phyloP scores from a whole-genome alignment of 2,329 filamentous ascomycete species.

The Aspergillus latus region DNA sequence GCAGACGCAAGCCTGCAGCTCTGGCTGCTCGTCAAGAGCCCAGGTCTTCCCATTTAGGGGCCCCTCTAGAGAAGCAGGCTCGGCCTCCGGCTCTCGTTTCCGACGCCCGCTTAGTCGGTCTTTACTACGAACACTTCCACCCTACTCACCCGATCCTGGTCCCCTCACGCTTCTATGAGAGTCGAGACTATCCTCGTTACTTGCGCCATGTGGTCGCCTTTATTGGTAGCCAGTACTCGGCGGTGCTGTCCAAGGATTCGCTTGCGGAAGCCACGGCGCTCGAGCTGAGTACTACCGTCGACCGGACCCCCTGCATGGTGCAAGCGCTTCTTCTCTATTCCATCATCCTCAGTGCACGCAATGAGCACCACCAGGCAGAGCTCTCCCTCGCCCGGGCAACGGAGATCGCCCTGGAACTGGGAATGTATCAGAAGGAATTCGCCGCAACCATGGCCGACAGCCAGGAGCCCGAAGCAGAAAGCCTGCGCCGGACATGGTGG shows the following conservation, averaged over 20 bases:
- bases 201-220: conserved; percentile 53
- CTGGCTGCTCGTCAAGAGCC: conserved; percentile 12
- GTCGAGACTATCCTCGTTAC: conserved; percentile 45
- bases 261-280: conserved; percentile 20
- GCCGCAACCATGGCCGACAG: conserved; percentile 25
- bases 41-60: too few relatives aligned
- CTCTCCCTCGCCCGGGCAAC: conserved; percentile 61
- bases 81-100: not conserved
- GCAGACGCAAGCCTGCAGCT: conserved; percentile 40
- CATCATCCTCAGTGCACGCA: conserved; percentile 36
- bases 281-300: not conserved
- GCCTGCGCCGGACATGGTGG: conserved; percentile 88
- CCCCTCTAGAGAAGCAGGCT: not conserved
- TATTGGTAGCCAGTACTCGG: conserved; percentile 53
- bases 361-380: conserved; percentile 35
- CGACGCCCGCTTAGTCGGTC: conserved; percentile 41
- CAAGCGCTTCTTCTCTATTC: conserved; percentile 40
- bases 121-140: conserved; percentile 57
- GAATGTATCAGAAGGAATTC: conserved; percentile 69
- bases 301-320: conserved; percentile 36
- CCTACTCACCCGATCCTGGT: conserved; percentile 56
- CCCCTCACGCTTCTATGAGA: conserved; percentile 42
- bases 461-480: conserved; percentile 67
- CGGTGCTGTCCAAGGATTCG: conserved; percentile 26
- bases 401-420: conserved; percentile 69